These are phyloP conservation scores for Cordyceps militaris DNA, from an alignment of 2,329 filamentous ascomycete genomes.

Conservation along the genomic window DNA sequence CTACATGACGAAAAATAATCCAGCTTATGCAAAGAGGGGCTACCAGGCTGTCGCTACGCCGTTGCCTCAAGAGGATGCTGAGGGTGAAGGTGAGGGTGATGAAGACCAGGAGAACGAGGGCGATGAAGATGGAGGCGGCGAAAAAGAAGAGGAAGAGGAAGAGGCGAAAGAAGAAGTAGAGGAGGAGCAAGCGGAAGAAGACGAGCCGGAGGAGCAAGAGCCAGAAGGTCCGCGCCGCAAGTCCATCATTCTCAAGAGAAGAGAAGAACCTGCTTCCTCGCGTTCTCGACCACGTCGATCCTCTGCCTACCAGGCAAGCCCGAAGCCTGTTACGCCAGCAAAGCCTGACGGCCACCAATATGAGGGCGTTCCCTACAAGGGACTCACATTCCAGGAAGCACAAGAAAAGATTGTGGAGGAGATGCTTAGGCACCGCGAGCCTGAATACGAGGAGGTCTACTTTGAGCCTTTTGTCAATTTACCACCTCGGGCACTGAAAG, in stretches of 20 bases:
- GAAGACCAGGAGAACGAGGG: constrained; percentile 23
- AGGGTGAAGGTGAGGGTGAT: constrained; percentile 22
- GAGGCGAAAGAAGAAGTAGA: constrained; percentile 31
- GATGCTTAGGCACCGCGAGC: constrained; percentile 60
- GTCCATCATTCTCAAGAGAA: constrained; percentile 33
- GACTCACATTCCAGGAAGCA: constrained; percentile 72
- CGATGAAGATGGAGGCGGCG: constrained; percentile 26
- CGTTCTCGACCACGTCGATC: constrained; percentile 27
- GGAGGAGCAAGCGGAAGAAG: constrained; percentile 23
- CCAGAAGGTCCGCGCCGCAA: constrained; percentile 17
- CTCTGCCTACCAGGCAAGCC: constrained; percentile 26
- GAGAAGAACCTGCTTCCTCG: constrained; percentile 19
- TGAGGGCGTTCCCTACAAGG: constrained; percentile 55
- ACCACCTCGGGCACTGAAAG: constrained; percentile 66
- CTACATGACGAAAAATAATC: constrained; percentile 81
- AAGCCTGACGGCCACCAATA: constrained; percentile 45
- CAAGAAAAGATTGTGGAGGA: constrained; percentile 81
- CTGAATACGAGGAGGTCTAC: constrained; percentile 61
- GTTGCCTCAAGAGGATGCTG: constrained; percentile 47
- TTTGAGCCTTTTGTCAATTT: constrained; percentile 71
- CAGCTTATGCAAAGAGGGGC: constrained; percentile 62
- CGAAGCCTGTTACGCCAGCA: constrained; percentile 29
- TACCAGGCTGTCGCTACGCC: constrained; percentile 71
- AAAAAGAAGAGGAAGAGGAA: constrained; percentile 28
- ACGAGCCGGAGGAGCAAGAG: constrained; percentile 25